Evolutionary conservation across 139 green algal genomes (phyloP).

Genomic region (Monoraphidium neglectum): DNA sequence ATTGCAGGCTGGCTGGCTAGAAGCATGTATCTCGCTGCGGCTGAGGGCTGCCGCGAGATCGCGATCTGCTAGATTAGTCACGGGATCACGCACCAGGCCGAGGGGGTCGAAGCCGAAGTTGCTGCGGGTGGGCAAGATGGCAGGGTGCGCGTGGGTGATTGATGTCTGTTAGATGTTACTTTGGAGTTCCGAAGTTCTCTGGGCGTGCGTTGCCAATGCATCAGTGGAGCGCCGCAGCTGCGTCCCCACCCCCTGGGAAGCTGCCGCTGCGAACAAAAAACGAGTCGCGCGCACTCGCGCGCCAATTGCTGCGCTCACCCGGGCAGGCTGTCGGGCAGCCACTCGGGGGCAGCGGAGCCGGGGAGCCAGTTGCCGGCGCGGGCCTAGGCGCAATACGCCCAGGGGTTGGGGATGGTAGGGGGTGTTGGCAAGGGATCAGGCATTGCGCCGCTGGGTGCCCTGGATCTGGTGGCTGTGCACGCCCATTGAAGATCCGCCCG

Average conservation of each 20-base stretch:
- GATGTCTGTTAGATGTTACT: neutral
- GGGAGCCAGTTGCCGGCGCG: constrained; percentile 69
- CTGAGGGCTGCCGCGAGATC: too few species aligned
- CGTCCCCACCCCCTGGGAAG: neutral
- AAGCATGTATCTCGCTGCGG: too few species aligned
- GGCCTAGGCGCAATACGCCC: constrained; percentile 30
- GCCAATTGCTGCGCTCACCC: constrained; percentile 26
- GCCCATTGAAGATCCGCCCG: too few species aligned
- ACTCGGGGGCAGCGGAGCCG: constrained; percentile 65
- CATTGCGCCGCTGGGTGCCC: too few species aligned
- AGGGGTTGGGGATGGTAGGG: too few species aligned
- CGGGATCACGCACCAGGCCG: constrained; percentile 53
- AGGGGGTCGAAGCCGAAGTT: constrained; percentile 90
- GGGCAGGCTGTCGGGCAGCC: constrained; percentile 65
- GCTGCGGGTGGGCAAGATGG: constrained; percentile 27
- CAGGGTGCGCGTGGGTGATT: neutral
- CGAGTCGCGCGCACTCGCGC: neutral
- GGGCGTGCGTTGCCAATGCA: neutral
- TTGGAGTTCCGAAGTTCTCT: neutral
- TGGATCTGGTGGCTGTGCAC: too few species aligned
- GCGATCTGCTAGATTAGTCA: too few species aligned
- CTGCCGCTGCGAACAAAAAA: neutral
- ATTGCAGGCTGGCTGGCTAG: too few species aligned
- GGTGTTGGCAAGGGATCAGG: too few species aligned
- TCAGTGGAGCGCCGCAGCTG: neutral